Evolutionary conservation across 306 rosid genomes (phyloP).

Genomic region (Acacia acuminata): DNA sequence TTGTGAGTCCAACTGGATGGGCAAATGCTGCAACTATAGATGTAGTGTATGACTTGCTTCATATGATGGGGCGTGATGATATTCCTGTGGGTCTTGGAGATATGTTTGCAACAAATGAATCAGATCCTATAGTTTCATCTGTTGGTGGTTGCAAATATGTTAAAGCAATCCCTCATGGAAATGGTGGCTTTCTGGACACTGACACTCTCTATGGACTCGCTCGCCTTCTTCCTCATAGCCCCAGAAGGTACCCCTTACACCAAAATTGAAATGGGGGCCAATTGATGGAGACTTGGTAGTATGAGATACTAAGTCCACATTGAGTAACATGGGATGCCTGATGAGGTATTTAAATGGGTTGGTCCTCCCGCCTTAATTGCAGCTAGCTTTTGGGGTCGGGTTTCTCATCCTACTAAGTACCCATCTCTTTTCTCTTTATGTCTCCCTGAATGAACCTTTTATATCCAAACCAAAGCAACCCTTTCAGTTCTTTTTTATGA

Average conservation of each 20-base stretch:
- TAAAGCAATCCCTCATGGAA: conserved; percentile 91
- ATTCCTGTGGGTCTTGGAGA: conserved; percentile 90
- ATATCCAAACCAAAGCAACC: background rate
- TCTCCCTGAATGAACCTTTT: background rate
- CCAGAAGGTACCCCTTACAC: conserved; percentile 62
- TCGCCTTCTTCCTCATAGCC: conserved; percentile 79
- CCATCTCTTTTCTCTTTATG: background rate
- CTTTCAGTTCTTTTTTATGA: conserved; percentile 9
- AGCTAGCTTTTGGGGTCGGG: too few species aligned
- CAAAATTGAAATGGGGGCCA: background rate
- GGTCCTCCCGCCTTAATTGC: too few species aligned
- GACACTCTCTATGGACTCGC: conserved; percentile 97
- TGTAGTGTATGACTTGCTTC: conserved; percentile 75
- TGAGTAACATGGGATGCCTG: too few species aligned
- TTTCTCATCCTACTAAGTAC: too few species aligned
- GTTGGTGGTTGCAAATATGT: conserved; percentile 78
- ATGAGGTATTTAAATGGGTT: too few species aligned
- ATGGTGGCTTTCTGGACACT: conserved; percentile 84
- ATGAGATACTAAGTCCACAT: too few species aligned
- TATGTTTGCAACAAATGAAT: conserved; percentile 67
- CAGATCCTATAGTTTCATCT: conserved; percentile 51
- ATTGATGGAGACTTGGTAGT: too few species aligned
- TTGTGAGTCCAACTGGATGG: conserved; percentile 96
- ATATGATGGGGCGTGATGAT: conserved; percentile 98
- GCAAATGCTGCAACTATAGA: conserved; percentile 90